These are phyloP conservation scores for Excoecaria cochinchinensis DNA, from an alignment of 345 rosid genomes.

Conservation along the genomic window DNA sequence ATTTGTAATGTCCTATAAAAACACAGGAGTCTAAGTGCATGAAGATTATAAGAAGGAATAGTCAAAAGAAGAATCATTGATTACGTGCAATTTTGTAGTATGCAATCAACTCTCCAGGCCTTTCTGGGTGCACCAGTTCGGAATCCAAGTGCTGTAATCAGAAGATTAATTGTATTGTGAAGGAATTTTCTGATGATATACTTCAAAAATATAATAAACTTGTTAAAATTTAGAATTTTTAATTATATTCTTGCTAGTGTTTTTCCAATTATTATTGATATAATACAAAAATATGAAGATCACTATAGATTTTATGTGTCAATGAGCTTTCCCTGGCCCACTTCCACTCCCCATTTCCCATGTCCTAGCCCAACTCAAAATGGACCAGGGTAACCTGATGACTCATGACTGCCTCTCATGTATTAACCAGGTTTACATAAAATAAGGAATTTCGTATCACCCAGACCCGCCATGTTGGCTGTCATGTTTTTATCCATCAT, in stretches of 20 bases:
- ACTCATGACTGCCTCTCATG: too few relatives aligned
- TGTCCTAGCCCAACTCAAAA: background rate
- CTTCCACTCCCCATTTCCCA: background rate
- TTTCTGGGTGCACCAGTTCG: constrained; percentile 69
- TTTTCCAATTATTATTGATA: background rate
- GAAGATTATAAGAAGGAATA: constrained; percentile 18
- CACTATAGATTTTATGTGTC: background rate
- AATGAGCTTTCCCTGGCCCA: background rate
- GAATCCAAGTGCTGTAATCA: constrained; percentile 72
- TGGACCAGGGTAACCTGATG: too few relatives aligned
- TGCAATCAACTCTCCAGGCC: constrained; percentile 89
- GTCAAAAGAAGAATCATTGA: constrained; percentile 25
- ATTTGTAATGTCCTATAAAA: constrained; percentile 78
- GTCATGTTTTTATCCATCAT: too few relatives aligned
- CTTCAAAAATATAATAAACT: background rate
- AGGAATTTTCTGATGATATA: background rate
- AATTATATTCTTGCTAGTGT: background rate
- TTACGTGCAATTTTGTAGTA: constrained; percentile 93
- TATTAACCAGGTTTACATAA: too few relatives aligned
- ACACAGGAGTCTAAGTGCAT: constrained; percentile 21
- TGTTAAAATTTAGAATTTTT: background rate
- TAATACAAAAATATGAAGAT: background rate
- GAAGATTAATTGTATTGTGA: background rate
- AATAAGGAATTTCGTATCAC: too few relatives aligned
- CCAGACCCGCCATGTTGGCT: too few relatives aligned